Evolutionary conservation across 805 yeast genomes (phyloP).

Genomic region (Yarrowia divulgata): DNA sequence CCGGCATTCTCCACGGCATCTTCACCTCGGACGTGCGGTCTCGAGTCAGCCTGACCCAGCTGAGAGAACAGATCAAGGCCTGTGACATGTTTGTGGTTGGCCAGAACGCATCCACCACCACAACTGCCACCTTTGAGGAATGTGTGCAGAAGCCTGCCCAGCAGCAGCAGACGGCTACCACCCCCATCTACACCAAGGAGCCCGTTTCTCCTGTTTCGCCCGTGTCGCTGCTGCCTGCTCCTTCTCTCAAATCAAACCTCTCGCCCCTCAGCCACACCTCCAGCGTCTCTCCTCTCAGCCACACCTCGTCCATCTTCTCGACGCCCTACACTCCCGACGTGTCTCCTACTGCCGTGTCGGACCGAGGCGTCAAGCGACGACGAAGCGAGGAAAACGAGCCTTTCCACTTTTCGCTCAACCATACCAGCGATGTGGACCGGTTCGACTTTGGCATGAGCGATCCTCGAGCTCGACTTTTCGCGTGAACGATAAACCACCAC

Average conservation of each 20-base stretch:
- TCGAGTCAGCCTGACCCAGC: constrained; percentile 33
- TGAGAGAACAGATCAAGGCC: constrained; percentile 39
- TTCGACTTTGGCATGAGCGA: constrained; percentile 34
- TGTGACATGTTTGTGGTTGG: constrained; percentile 16
- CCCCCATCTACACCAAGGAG: not conserved
- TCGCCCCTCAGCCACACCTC: constrained; percentile 23
- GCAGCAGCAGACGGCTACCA: not conserved
- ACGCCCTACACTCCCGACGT: constrained; percentile 32
- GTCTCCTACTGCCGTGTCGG: constrained; percentile 11
- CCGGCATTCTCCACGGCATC: constrained; percentile 44
- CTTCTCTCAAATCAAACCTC: constrained; percentile 32
- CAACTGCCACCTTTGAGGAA: no score
- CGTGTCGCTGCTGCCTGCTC: constrained; percentile 30
- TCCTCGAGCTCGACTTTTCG: constrained; percentile 20
- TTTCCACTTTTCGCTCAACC: constrained; percentile 28
- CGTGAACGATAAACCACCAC: not conserved
- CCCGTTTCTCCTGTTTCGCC: not conserved
- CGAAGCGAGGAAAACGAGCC: constrained; percentile 22
- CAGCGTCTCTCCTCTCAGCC: constrained; percentile 10
- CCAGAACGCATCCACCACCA: not conserved
- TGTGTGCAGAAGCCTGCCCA: no score
- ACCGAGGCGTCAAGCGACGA: constrained; percentile 29
- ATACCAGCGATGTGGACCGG: constrained; percentile 23
- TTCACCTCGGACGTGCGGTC: constrained; percentile 7
- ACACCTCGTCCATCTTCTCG: constrained; percentile 28